Conservation (phyloP, 1,139 yeast genomes). For the Scheffersomyces lignicola region DNA sequence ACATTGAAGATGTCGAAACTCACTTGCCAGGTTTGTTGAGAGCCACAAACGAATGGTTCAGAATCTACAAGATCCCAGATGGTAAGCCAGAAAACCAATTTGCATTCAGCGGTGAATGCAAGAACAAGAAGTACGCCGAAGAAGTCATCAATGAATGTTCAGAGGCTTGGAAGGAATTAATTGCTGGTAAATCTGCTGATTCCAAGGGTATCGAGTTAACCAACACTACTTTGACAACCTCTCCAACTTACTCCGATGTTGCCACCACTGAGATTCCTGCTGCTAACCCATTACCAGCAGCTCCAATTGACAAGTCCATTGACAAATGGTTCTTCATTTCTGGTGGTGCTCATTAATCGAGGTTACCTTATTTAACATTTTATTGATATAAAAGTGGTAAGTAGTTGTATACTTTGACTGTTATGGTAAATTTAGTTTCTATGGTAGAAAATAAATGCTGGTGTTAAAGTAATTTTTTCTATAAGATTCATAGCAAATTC, state of each 20-base stretch:
- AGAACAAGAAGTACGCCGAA: slow-evolving; percentile 68
- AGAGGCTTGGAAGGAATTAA: slow-evolving; percentile 73
- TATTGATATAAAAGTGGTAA: neutral
- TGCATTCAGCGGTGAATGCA: slow-evolving; percentile 81
- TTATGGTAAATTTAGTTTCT: neutral
- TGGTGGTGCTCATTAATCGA: slow-evolving; percentile 69
- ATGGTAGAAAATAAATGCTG: neutral
- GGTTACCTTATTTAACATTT: neutral
- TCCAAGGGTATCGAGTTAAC: slow-evolving; percentile 59
- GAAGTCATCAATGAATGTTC: slow-evolving; percentile 73
- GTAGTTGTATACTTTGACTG: neutral
- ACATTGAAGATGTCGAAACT: slow-evolving; percentile 77
- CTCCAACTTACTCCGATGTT: slow-evolving; percentile 52
- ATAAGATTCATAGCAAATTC: slow-evolving; percentile 3
- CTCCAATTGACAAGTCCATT: slow-evolving; percentile 93
- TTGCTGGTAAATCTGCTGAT: slow-evolving; percentile 52
- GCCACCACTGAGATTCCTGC: slow-evolving; percentile 61
- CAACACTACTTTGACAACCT: slow-evolving; percentile 68
- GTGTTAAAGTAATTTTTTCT: no score
- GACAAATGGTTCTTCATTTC: slow-evolving; percentile 99
- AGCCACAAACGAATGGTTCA: slow-evolving; percentile 90
- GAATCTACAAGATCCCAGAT: slow-evolving; percentile 91
- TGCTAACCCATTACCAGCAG: slow-evolving; percentile 73
- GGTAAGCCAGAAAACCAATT: slow-evolving; percentile 88
- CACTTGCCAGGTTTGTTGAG: slow-evolving; percentile 84